A percentile compares a stretch with the other conserved stretches of the same genome.
Conservation (phyloP, 176 grass and related monocot genomes). For the Avena atlantica region DNA sequence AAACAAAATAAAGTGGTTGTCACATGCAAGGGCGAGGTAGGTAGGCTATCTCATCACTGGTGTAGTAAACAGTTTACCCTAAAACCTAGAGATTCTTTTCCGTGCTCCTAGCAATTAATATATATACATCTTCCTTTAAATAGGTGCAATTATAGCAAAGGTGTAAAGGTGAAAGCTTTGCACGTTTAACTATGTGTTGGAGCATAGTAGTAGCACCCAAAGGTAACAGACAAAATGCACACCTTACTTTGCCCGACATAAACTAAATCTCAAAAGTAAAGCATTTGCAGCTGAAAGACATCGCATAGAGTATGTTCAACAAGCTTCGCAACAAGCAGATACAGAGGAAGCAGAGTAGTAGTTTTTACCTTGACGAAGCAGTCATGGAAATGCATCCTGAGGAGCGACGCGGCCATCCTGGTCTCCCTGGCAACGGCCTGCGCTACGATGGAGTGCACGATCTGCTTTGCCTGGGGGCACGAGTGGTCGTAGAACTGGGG, state of each 20-base stretch:
- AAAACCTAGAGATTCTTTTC: conserved; percentile 4
- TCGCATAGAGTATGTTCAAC: neutral
- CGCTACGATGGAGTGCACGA: conserved; percentile 68
- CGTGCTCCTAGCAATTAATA: conserved; percentile 14
- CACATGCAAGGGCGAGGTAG: neutral
- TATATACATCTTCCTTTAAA: neutral
- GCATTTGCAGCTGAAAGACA: neutral
- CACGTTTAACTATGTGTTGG: neutral
- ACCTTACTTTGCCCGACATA: neutral
- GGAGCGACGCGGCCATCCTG: conserved; percentile 72
- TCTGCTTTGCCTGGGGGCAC: conserved; percentile 68
- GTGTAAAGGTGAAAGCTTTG: neutral
- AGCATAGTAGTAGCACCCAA: neutral
- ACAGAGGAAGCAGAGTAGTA: conserved; percentile 5
- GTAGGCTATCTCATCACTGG: conserved; percentile 50
- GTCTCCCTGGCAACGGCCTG: conserved; percentile 75
- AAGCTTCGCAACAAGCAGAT: neutral
- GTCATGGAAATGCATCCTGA: conserved; percentile 66
- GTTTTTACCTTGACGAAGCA: conserved; percentile 60
- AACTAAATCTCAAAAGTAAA: neutral
- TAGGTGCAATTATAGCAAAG: conserved; percentile 12
- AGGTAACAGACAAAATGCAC: neutral
- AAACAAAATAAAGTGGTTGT: conserved; percentile 36
- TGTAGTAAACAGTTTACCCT: conserved; percentile 22
- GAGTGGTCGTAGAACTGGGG: conserved; percentile 77